These are phyloP conservation scores for Cryomyces antarcticus DNA, from an alignment of 495 filamentous ascomycete species.

Conservation along the genomic window DNA sequence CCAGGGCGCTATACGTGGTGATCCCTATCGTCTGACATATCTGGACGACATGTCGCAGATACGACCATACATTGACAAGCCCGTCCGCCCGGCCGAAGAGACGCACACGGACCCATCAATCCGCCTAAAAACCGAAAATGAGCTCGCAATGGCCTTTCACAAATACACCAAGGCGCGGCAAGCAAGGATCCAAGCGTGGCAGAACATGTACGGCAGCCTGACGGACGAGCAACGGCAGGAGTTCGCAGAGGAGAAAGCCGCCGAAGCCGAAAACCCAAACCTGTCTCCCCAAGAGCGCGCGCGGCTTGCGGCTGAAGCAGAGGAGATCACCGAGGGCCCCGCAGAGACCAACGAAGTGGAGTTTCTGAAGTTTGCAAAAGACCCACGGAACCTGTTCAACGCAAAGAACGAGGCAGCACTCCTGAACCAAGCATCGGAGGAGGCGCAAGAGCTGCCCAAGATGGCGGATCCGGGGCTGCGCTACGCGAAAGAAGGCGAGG, in stretches of 20 bases:
- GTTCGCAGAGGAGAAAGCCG: constrained; percentile 4
- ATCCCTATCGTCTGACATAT: constrained; percentile 55
- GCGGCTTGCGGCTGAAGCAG: too few species aligned
- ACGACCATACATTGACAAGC: constrained; percentile 34
- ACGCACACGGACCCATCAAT: constrained; percentile 37
- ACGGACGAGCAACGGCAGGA: constrained; percentile 8
- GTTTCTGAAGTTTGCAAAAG: constrained; percentile 18
- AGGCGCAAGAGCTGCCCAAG: constrained; percentile 1
- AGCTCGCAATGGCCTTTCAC: constrained; percentile 35
- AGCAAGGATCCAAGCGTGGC: not conserved
- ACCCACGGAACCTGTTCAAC: constrained; percentile 16
- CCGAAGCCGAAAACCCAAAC: constrained; percentile 1
- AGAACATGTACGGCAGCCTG: not conserved
- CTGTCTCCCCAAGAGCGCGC: constrained; percentile 13
- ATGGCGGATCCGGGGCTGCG: constrained; percentile 3
- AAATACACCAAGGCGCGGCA: constrained; percentile 11
- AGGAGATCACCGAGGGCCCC: not conserved
- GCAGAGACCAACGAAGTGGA: constrained; percentile 16
- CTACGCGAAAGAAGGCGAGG: constrained; percentile 16
- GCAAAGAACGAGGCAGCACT: constrained; percentile 15
- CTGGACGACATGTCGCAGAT: constrained; percentile 67
- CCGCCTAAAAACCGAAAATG: constrained; percentile 37
- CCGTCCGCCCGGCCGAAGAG: constrained; percentile 28
- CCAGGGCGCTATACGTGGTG: constrained; percentile 44
- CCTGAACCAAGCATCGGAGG: constrained; percentile 1